phyloP scores from a whole-genome alignment of 2,329 filamentous ascomycete genomes.

The Verticillium longisporum region DNA sequence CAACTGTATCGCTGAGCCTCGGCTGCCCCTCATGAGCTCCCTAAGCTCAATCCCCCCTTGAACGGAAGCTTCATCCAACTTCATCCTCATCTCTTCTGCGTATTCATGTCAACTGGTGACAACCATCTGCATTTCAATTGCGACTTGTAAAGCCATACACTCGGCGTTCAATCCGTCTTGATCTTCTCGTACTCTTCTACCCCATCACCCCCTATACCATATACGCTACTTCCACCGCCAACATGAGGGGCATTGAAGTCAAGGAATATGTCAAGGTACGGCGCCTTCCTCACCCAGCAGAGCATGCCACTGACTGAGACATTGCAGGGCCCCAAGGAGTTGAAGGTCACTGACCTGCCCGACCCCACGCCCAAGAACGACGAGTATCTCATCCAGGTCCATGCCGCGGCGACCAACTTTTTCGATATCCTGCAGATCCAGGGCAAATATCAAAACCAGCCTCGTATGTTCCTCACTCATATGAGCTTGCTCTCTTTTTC shows the following conservation, averaged over 20 bases:
- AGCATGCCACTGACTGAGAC: not conserved
- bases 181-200: too few relatives aligned
- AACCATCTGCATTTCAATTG: not conserved
- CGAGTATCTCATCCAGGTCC: conserved; percentile 82
- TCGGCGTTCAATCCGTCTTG: too few relatives aligned
- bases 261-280: conserved; percentile 66
- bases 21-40: not conserved
- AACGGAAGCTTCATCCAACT: not conserved
- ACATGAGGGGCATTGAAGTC: conserved; percentile 70
- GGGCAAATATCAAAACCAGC: conserved; percentile 92
- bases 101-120: not conserved
- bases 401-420: conserved; percentile 88
- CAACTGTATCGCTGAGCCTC: not conserved
- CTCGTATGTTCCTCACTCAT: conserved; percentile 34
- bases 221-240: conserved; percentile 17
- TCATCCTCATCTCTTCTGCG: not conserved
- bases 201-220: not conserved
- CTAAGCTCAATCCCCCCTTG: not conserved
- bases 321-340: conserved; percentile 65
- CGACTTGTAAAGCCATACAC: too few relatives aligned
- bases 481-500: not conserved
- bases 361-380: conserved; percentile 64
- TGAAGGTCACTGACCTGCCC: conserved; percentile 66
- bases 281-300: not conserved
- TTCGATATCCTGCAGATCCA: conserved; percentile 94